Evolutionary conservation across 805 yeast species (phyloP), one percentile per base, ranked within the genome.

Genomic region (Wickerhamomyces sydowiorum): DNA sequence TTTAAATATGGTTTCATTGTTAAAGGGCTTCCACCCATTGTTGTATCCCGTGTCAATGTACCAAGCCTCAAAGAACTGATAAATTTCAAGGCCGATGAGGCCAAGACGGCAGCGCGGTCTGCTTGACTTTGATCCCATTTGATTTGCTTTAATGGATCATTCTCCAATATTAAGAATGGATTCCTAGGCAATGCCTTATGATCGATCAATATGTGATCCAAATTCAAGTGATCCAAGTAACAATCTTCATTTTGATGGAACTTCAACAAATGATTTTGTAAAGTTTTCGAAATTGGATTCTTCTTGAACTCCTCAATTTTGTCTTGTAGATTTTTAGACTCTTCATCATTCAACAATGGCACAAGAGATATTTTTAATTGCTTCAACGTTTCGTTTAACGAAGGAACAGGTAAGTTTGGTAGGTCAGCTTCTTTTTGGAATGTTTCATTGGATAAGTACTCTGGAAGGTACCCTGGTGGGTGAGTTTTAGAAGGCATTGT

Each of bases 91-190:
- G 86, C 72, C 5, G 89, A 81, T 40, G 78, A 74, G 22, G 82
- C 70, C 47, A 85, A 62, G 22, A 75, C 80, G 2, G 90, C 78
- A 8, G 90, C 81, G 29, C 91, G 60, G 47, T 78, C 82, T 10
- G 77, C 66, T 62, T 85, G 95, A 39, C 75, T 67, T 14, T 87
- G 85, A 5, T 81, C 81, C 2, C 53, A 40, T 12, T 69, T 61
- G 41, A 64, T 71, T 44, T 73, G 74, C 15, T 77, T 70, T 47
- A 78, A 69, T 1, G 91, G 90, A 49, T 85, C 95, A 54, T 83
- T 83, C 48, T 83, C 88, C 15, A 85, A 60, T 10, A 85, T 75
- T 49, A 85, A 69, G 53, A 82, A 84, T 1, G 95, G 95, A 56
- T 84, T 85, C 46, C 91, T 67, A 5, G 95, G 95, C 34, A 85